Evolutionary conservation across 441 rosid genomes (phyloP).

Genomic region (Croton setiger): DNA sequence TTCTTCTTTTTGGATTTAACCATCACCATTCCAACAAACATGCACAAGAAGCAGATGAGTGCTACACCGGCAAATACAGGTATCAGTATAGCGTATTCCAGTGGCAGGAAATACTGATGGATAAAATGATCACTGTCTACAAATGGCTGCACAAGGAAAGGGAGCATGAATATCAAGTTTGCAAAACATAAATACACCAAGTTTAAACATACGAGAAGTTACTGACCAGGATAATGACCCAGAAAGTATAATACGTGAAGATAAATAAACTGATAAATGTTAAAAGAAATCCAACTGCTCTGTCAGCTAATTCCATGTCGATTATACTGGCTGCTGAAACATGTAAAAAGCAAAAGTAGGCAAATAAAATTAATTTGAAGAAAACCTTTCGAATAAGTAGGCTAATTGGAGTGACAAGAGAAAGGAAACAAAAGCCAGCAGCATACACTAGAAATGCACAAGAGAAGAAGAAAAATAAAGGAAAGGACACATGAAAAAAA

Average conservation of each 20-base stretch:
- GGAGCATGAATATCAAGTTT: background rate
- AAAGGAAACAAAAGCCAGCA: too few species aligned
- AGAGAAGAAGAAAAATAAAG: too few species aligned
- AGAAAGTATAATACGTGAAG: conserved; percentile 86
- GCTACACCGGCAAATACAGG: conserved; percentile 74
- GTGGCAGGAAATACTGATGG: conserved; percentile 88
- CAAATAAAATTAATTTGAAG: background rate
- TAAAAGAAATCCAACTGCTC: conserved; percentile 69
- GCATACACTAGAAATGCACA: too few species aligned
- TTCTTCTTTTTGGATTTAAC: conserved; percentile 89
- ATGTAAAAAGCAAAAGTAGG: conserved; percentile 6
- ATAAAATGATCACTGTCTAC: conserved; percentile 83
- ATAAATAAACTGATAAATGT: conserved; percentile 65
- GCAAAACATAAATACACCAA: background rate
- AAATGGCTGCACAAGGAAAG: conserved; percentile 62
- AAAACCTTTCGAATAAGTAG: background rate
- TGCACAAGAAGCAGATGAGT: conserved; percentile 59
- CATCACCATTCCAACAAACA: conserved; percentile 80
- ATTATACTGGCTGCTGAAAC: conserved; percentile 2
- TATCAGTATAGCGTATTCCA: conserved; percentile 79
- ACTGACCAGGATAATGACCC: conserved; percentile 87
- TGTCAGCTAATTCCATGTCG: conserved; percentile 80
- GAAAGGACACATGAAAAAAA: too few species aligned
- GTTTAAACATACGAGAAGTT: background rate
- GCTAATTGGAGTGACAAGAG: background rate